Conservation (phyloP, 2,329 filamentous ascomycete species). For the Niveomyces coronatus region DNA sequence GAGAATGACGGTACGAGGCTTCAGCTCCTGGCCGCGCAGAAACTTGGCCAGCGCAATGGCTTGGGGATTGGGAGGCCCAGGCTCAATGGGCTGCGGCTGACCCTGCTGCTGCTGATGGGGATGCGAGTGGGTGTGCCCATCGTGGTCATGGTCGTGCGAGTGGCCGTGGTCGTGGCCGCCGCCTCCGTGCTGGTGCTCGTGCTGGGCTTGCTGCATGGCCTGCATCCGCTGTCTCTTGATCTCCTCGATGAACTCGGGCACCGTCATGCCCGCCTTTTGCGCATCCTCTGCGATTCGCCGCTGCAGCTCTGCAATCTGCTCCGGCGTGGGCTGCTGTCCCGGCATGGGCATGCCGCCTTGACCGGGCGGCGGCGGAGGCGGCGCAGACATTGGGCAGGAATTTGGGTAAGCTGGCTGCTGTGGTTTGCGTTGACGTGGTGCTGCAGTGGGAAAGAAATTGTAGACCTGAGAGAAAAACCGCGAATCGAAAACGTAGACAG, state of each 20-base stretch:
- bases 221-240: constrained; percentile 47
- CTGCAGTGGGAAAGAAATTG: neutral
- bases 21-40: constrained; percentile 72
- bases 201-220: constrained; percentile 34
- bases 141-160: constrained; percentile 19
- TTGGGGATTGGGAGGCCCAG: constrained; percentile 77
- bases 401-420: neutral
- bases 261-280: constrained; percentile 71
- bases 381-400: constrained; percentile 9
- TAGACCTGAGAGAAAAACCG: neutral
- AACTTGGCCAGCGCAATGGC: constrained; percentile 86
- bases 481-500: neutral
- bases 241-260: constrained; percentile 72
- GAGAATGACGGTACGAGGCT: constrained; percentile 82
- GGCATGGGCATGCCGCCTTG: constrained; percentile 23
- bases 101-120: constrained; percentile 29
- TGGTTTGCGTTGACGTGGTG: neutral
- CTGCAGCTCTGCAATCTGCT: constrained; percentile 80
- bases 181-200: constrained; percentile 22
- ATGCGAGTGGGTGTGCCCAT: constrained; percentile 22
- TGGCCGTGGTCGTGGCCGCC: constrained; percentile 18
- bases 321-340: constrained; percentile 54
- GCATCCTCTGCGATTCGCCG: constrained; percentile 75
- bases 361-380: constrained; percentile 12
- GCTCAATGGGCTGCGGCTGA: constrained; percentile 57